Conservation (phyloP, 495 filamentous ascomycete genomes). For the Parathielavia appendiculata region DNA sequence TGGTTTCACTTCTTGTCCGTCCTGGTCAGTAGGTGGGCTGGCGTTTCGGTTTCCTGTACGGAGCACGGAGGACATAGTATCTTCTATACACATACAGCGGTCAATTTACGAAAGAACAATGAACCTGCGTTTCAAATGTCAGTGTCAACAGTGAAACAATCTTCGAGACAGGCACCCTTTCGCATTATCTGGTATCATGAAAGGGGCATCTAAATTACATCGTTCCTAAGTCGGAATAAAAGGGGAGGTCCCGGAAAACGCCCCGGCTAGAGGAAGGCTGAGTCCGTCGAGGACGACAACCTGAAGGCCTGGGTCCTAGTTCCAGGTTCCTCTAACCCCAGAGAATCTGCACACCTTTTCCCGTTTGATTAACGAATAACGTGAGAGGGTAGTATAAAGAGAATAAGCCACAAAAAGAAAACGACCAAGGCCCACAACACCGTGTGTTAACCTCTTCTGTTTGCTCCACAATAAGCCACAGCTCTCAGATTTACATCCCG, state of each 20-base stretch:
- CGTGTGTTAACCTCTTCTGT: background rate
- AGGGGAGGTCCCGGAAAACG: constrained; percentile 19
- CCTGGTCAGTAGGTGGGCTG: background rate
- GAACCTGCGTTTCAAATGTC: no score
- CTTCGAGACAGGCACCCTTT: constrained; percentile 30
- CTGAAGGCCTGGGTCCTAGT: constrained; percentile 4
- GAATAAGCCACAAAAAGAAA: background rate
- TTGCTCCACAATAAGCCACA: background rate
- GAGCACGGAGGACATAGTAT: no score
- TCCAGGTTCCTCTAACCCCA: background rate
- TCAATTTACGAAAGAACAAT: no score
- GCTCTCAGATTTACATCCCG: background rate
- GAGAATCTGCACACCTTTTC: constrained; percentile 12
- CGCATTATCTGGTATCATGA: constrained; percentile 45
- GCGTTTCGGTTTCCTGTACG: background rate
- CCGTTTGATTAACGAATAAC: constrained; percentile 9
- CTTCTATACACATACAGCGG: no score
- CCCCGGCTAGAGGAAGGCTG: background rate
- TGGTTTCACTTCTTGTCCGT: background rate
- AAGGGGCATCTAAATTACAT: constrained; percentile 45
- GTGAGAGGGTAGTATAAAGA: background rate
- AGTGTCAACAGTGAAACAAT: no score
- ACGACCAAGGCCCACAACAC: background rate
- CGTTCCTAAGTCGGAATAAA: constrained; percentile 35
- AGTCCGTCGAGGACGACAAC: constrained; percentile 2